Evolutionary conservation across 768 basidiomycete genomes (phyloP), one percentile per base, ranked within the genome.

Genomic region (Gelatoporia subvermispora): DNA sequence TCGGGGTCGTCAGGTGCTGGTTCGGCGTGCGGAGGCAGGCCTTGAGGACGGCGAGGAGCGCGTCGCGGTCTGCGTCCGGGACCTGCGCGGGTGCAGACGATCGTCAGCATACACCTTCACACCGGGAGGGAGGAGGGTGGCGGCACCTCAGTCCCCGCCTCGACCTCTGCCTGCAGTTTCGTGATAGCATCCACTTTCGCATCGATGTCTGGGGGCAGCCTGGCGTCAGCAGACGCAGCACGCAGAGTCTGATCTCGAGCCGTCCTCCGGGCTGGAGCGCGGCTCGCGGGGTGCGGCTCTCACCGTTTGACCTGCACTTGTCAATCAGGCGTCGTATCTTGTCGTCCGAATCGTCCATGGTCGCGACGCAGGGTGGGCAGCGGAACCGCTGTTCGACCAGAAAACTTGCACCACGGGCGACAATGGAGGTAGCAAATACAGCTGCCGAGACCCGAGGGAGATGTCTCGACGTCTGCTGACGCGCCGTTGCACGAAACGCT

Each of bases 1-100:
- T 83, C 31, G 91, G 90, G 47, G 81, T 82, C 8, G 83, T 79
- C 35, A 94, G 71, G 59, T 91, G 88, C 60, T 88, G 82, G 68
- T 93, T 91, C 40, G 89, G 76, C 38, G 82, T 82, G 57, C 88
- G 80, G 57, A 93, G 76, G 57, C 82, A 88, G 34, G 82, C 59
- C 65, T 87, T 91, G 61, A 94, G 74, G 35, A 77, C 71, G 49
- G 71, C 70, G 51, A 93, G 76, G 60, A 93, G 72, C 35, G 72
- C 68, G 60, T 93, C 92, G 8, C 82, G 65, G 61, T 92, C 46
- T 31, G 28, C 28, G 10, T 54, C 89, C 22, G 75, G 62, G 47
- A 93, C 78, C 91, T 93, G 60, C 37, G 42, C 34, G 48, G 16
- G 24, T 24, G 22, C 24, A 9, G 35, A 47, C 15, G 9, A n/a